These are phyloP conservation scores for Lentinula sp. DNA, from an alignment of 768 basidiomycete genomes.

Conservation along the genomic window DNA sequence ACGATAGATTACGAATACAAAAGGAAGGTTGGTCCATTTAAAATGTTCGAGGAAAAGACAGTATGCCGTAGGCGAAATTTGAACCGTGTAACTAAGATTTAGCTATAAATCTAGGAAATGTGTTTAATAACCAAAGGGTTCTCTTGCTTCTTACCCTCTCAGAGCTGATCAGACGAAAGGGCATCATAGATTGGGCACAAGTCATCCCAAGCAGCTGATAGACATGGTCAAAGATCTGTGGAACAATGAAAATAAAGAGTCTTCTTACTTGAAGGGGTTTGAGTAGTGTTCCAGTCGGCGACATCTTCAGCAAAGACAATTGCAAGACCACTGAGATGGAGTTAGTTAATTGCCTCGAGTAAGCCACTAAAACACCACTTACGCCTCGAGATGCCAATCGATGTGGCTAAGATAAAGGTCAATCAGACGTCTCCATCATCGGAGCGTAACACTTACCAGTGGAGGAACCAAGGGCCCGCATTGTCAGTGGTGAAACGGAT, in stretches of 20 bases:
- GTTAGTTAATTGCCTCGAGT: not conserved
- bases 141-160: not conserved
- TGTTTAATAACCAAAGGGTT: not conserved
- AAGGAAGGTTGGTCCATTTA: not conserved
- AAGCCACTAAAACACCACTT: conserved; percentile 8
- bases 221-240: not conserved
- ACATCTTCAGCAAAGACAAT: conserved; percentile 22
- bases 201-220: conserved; percentile 14
- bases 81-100: not conserved
- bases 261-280: conserved; percentile 9
- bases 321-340: conserved; percentile 15
- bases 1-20: not conserved
- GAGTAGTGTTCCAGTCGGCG: not conserved
- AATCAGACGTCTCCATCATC: not conserved
- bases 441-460: conserved; percentile 1
- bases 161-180: conserved; percentile 11
- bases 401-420: conserved; percentile 32
- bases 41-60: not conserved
- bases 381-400: conserved; percentile 44
- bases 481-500: conserved; percentile 47
- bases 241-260: not conserved
- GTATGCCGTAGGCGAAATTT: not conserved
- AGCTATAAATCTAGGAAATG: not conserved
- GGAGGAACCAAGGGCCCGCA: conserved; percentile 23
- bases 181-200: conserved; percentile 30